Percentiles rank a stretch among this genome's conserved stretches.
Conservation (phyloP, 176 grass and related monocot genomes). For the Phoenix roebelenii region DNA sequence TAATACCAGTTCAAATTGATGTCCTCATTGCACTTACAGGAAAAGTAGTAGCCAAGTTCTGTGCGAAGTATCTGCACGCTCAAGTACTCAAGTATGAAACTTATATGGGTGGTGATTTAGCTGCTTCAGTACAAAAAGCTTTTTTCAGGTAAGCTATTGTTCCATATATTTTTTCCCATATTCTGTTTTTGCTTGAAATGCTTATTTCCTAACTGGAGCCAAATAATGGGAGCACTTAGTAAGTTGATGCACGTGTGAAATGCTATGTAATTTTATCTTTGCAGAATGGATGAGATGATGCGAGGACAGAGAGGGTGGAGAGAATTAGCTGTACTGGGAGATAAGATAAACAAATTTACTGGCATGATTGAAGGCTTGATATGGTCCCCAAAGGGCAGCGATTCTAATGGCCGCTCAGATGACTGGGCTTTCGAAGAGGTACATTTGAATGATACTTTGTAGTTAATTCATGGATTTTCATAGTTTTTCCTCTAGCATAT, state of each 20-base stretch:
- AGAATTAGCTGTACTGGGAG: conserved; percentile 76
- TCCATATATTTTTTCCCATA: too few species aligned
- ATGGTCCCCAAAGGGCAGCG: conserved; percentile 70
- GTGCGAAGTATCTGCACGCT: conserved; percentile 75
- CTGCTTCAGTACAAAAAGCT: conserved; percentile 47
- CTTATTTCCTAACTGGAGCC: too few species aligned
- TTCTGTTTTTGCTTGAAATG: too few species aligned
- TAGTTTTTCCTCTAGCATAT: neutral
- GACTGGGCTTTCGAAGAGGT: conserved; percentile 93
- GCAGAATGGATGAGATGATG: conserved; percentile 99
- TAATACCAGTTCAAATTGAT: too few species aligned
- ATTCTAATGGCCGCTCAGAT: conserved; percentile 39
- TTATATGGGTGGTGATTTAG: conserved; percentile 60
- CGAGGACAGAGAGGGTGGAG: conserved; percentile 90
- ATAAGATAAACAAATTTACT: conserved; percentile 80
- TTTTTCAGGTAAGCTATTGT: conserved; percentile 62
- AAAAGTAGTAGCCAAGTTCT: conserved; percentile 69
- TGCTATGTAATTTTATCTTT: conserved; percentile 7
- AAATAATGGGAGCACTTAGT: too few species aligned
- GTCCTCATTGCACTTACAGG: too few species aligned
- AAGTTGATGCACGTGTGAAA: too few species aligned
- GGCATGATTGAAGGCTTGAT: conserved; percentile 84
- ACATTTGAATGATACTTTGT: conserved; percentile 2
- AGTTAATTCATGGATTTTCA: neutral
- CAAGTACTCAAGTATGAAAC: conserved; percentile 67